phyloP scores from a whole-genome alignment of 2,329 filamentous ascomycete genomes.

The Dissoconium aciculare region DNA sequence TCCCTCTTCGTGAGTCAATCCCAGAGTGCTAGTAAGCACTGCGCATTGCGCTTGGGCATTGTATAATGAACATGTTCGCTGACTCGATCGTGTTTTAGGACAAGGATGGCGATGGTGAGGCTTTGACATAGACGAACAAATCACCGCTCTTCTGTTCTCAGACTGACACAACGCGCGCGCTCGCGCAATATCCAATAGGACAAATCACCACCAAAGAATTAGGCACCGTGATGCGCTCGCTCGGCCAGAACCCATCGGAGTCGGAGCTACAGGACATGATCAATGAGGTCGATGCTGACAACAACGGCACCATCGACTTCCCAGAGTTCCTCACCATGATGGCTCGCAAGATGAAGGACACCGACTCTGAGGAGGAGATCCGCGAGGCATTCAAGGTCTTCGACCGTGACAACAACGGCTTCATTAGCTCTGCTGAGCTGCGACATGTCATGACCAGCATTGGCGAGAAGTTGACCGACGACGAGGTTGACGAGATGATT shows the following conservation, averaged over 20 bases:
- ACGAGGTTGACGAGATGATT: slow-evolving; percentile 52
- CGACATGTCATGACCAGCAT: slow-evolving; percentile 49
- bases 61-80: slow-evolving; percentile 2
- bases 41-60: no score
- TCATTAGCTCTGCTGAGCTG: slow-evolving; percentile 48
- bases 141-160: no score
- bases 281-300: slow-evolving; percentile 51
- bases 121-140: not conserved
- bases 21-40: no score
- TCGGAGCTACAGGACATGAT: slow-evolving; percentile 51
- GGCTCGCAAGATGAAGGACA: slow-evolving; percentile 47
- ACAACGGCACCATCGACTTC: slow-evolving; percentile 51
- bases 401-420: slow-evolving; percentile 50
- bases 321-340: slow-evolving; percentile 54
- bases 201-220: slow-evolving; percentile 51
- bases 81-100: slow-evolving; percentile 27
- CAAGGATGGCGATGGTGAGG: slow-evolving; percentile 44
- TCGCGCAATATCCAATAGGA: slow-evolving; percentile 32
- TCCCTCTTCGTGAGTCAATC: slow-evolving; percentile 83
- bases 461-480: slow-evolving; percentile 49
- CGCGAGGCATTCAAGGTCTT: slow-evolving; percentile 52
- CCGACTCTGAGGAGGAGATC: slow-evolving; percentile 49
- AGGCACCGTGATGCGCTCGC: slow-evolving; percentile 48
- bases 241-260: slow-evolving; percentile 48
- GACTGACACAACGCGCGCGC: slow-evolving; percentile 1